Percentiles rank a stretch among this genome's conserved stretches.
phyloP scores from a whole-genome alignment of 768 basidiomycete species.

The Dacryopinax primogenitus region DNA sequence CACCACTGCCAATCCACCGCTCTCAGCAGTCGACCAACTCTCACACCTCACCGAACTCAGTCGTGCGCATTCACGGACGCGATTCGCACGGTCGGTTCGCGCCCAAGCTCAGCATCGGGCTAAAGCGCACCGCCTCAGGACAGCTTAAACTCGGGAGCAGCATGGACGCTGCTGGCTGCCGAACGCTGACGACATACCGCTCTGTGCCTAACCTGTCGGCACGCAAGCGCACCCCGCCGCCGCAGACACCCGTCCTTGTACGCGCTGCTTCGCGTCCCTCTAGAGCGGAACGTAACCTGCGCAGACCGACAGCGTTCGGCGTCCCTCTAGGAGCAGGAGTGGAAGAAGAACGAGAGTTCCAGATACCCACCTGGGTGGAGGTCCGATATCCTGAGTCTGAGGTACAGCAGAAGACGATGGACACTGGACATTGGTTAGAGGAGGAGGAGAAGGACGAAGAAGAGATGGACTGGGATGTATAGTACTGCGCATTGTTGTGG shows the following conservation, averaged over 20 bases:
- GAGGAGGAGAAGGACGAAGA: neutral
- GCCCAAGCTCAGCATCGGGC: neutral
- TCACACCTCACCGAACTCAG: neutral
- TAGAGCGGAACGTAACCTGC: neutral
- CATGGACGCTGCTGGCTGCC: neutral
- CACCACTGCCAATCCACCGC: neutral
- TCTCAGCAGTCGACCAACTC: neutral
- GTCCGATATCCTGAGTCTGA: neutral
- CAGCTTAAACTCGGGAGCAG: neutral
- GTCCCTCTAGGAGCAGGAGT: neutral
- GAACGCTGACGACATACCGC: neutral
- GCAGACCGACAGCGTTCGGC: neutral
- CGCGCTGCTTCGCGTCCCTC: conserved; percentile 1
- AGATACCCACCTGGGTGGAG: neutral
- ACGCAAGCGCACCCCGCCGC: conserved; percentile 3
- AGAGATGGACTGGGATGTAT: conserved; percentile 5
- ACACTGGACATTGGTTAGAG: no score
- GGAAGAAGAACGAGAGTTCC: neutral
- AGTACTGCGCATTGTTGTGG: no score
- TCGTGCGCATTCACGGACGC: neutral
- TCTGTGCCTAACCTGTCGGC: neutral
- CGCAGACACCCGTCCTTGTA: neutral
- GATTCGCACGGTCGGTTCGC: neutral
- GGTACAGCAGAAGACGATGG: neutral
- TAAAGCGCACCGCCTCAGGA: neutral